Conservation (phyloP, 2,329 filamentous ascomycete species). For the Cryphonectria radicalis region DNA sequence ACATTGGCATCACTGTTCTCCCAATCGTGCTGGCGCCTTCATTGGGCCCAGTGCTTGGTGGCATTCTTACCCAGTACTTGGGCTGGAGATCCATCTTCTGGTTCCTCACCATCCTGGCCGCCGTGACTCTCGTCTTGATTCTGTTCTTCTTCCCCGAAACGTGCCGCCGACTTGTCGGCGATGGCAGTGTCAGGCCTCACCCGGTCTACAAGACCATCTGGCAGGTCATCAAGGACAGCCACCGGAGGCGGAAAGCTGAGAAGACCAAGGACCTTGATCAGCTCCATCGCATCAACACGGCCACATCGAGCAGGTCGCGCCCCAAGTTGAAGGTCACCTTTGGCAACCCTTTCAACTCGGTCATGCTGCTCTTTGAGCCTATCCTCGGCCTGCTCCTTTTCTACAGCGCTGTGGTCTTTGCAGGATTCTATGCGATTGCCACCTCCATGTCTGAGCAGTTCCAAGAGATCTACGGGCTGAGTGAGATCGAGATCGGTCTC, state of each 20-base stretch:
- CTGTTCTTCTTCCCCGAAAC: conserved; percentile 51
- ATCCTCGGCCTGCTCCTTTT: conserved; percentile 65
- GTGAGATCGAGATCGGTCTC: conserved; percentile 58
- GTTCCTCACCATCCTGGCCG: conserved; percentile 49
- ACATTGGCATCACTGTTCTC: conserved; percentile 57
- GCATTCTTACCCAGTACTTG: conserved; percentile 50
- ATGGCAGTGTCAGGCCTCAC: conserved; percentile 46
- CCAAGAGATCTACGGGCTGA: conserved; percentile 60
- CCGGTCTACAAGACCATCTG: conserved; percentile 35
- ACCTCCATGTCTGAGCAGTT: conserved; percentile 51
- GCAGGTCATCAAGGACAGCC: conserved; percentile 33
- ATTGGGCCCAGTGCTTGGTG: conserved; percentile 53
- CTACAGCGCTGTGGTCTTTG: conserved; percentile 50
- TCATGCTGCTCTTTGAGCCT: conserved; percentile 80
- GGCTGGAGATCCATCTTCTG: conserved; percentile 59
- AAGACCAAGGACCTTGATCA: conserved; percentile 16
- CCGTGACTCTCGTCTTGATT: conserved; percentile 41
- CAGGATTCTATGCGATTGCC: conserved; percentile 54
- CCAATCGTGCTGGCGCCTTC: conserved; percentile 50
- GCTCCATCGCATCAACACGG: conserved; percentile 17
- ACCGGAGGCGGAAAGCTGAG: conserved; percentile 17
- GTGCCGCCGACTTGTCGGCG: conserved; percentile 47
- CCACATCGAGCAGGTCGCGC: conserved; percentile 14
- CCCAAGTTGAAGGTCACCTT: conserved; percentile 58
- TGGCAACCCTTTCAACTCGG: conserved; percentile 85